phyloP scores from a whole-genome alignment of 106 monocot species.

The Iris macrosiphon region DNA sequence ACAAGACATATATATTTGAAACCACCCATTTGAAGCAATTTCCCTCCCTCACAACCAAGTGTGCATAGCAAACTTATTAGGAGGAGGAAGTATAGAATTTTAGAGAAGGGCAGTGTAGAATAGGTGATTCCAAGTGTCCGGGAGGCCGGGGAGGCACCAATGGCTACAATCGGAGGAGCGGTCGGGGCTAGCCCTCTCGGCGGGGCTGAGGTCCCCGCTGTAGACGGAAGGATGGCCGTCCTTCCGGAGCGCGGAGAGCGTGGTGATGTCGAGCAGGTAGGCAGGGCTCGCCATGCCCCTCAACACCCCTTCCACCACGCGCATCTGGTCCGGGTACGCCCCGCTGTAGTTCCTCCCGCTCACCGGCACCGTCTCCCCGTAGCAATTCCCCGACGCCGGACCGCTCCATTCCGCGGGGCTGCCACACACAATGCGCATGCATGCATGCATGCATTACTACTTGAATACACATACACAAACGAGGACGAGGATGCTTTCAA shows the following conservation, averaged over 20 bases:
- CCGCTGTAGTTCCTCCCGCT: conserved; percentile 35
- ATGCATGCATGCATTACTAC: neutral
- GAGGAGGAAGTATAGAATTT: neutral
- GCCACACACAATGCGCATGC: neutral
- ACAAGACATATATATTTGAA: too few species aligned
- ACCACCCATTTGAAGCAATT: too few species aligned
- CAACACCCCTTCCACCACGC: conserved; percentile 32
- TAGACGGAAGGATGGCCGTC: conserved; percentile 87
- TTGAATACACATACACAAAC: neutral
- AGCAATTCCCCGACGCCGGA: conserved; percentile 49
- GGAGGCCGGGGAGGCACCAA: conserved; percentile 93
- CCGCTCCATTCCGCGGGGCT: conserved; percentile 39
- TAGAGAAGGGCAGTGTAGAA: conserved; percentile 74
- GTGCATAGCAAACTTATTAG: neutral
- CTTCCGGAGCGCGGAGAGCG: conserved; percentile 68
- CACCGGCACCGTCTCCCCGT: conserved; percentile 38
- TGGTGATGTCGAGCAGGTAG: conserved; percentile 58
- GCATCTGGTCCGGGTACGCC: conserved; percentile 39
- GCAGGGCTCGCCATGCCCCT: conserved; percentile 44
- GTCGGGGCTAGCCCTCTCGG: conserved; percentile 64
- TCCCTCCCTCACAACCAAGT: too few species aligned
- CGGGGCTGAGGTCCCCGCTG: conserved; percentile 56
- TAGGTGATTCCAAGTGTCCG: conserved; percentile 88
- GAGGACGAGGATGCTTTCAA: too few species aligned
- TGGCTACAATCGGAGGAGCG: conserved; percentile 87